Percentiles rank a stretch among this genome's conserved stretches.
Conservation (phyloP, 371 early-diverging fungal genomes). For the Rhizomucor miehei region DNA sequence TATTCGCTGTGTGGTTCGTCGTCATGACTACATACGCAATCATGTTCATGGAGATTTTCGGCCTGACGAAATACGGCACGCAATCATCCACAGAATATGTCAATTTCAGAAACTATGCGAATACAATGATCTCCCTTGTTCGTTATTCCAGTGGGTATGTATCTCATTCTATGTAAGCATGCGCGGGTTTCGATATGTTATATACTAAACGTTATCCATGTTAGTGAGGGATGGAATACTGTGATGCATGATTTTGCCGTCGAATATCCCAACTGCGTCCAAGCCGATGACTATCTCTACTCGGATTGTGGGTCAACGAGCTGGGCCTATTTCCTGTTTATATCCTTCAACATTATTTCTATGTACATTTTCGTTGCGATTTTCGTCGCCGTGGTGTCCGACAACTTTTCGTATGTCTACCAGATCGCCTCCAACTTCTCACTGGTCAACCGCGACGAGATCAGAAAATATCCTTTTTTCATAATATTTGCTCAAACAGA, state of each 20-base stretch:
- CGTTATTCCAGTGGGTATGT: constrained; percentile 67
- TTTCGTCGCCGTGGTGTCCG: constrained; percentile 70
- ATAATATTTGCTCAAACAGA: not conserved
- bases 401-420: constrained; percentile 71
- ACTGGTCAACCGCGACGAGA: constrained; percentile 64
- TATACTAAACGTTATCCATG: constrained; percentile 7
- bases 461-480: constrained; percentile 53
- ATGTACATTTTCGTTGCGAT: constrained; percentile 76
- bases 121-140: constrained; percentile 59
- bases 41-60: constrained; percentile 73
- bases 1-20: constrained; percentile 68
- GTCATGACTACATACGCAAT: constrained; percentile 65
- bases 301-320: constrained; percentile 66
- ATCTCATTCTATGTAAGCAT: not conserved
- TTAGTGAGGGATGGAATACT: constrained; percentile 72
- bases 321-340: constrained; percentile 64
- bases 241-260: constrained; percentile 70
- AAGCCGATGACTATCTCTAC: constrained; percentile 49
- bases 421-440: constrained; percentile 62
- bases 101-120: constrained; percentile 60
- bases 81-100: constrained; percentile 53
- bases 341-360: constrained; percentile 69
- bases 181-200: not conserved
- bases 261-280: constrained; percentile 59
- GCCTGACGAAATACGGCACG: constrained; percentile 61